Conservation (phyloP, 108 stramenopile species). For the Conticribra weissflogii region DNA sequence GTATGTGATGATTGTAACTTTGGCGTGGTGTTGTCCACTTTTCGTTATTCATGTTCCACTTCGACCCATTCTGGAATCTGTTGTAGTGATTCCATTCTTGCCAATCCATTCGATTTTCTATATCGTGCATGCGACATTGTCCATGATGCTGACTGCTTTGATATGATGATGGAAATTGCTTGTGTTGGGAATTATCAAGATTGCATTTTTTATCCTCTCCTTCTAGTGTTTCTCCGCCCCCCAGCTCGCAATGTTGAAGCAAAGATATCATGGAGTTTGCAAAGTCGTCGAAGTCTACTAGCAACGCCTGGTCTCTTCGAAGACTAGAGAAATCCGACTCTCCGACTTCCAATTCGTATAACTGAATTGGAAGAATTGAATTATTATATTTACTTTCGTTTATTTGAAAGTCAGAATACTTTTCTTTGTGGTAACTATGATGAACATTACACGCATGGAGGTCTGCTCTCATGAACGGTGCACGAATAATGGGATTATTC, state of each 20-base stretch:
- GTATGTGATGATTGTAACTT: constrained; percentile 2
- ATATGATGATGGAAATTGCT: background rate
- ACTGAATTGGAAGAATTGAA: constrained; percentile 25
- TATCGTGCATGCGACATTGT: background rate
- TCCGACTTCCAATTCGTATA: constrained; percentile 56
- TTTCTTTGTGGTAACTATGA: background rate
- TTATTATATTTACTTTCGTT: constrained; percentile 10
- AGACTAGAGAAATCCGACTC: constrained; percentile 53
- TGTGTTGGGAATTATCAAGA: background rate
- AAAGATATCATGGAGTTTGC: constrained; percentile 50
- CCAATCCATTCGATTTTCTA: background rate
- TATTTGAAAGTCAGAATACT: constrained; percentile 4
- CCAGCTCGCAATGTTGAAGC: constrained; percentile 43
- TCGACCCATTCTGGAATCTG: constrained; percentile 1
- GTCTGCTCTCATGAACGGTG: constrained; percentile 39
- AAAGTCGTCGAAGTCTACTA: constrained; percentile 56
- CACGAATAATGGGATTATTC: constrained; percentile 28
- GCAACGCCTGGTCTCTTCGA: constrained; percentile 49
- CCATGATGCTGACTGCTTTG: constrained; percentile 3
- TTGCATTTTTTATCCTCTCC: background rate
- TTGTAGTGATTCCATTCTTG: background rate
- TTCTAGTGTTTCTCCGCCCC: constrained; percentile 7
- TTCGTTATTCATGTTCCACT: constrained; percentile 20
- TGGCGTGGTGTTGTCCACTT: constrained; percentile 29
- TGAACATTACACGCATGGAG: constrained; percentile 13